These are phyloP conservation scores for Cronartium ribicola DNA, from an alignment of 1,284 basidiomycete species.

Conservation along the genomic window DNA sequence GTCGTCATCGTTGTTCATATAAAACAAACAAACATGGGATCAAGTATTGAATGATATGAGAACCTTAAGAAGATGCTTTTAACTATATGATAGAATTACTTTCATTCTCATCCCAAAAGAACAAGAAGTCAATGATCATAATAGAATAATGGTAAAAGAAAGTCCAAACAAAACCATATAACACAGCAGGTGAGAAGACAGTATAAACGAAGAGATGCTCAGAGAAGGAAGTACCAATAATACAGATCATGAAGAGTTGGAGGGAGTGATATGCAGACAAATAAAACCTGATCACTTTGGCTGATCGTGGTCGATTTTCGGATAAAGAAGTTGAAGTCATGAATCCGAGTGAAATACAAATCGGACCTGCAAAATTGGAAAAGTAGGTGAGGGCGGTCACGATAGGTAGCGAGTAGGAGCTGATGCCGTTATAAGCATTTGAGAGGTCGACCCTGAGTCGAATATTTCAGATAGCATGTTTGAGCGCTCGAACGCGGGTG, in stretches of 20 bases:
- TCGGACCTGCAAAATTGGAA: constrained; percentile 46
- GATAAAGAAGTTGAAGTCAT: background rate
- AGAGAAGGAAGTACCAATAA: constrained; percentile 43
- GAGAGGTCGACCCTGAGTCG: constrained; percentile 44
- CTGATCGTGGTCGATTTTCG: background rate
- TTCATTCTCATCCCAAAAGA: background rate
- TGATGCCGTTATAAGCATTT: constrained; percentile 45
- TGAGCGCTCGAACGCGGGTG: background rate
- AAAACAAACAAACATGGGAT: too few relatives aligned
- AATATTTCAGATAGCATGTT: background rate
- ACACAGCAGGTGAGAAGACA: constrained; percentile 45
- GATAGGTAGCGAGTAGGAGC: constrained; percentile 42
- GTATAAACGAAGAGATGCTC: constrained; percentile 45
- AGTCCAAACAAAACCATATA: constrained; percentile 43
- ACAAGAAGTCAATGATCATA: constrained; percentile 1
- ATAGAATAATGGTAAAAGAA: constrained; percentile 29
- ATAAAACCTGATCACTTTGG: background rate
- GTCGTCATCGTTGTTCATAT: background rate
- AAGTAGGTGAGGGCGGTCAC: constrained; percentile 45
- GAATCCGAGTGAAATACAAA: constrained; percentile 30
- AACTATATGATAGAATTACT: background rate
- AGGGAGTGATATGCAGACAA: constrained; percentile 20
- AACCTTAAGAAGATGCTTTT: too few relatives aligned
- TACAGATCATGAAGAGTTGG: constrained; percentile 22
- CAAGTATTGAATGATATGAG: too few relatives aligned